A percentile compares a stretch with the other conserved stretches of the same genome.
These are phyloP conservation scores for Cadophora gregata DNA, from an alignment of 2,329 filamentous ascomycete species.

Conservation along the genomic window DNA sequence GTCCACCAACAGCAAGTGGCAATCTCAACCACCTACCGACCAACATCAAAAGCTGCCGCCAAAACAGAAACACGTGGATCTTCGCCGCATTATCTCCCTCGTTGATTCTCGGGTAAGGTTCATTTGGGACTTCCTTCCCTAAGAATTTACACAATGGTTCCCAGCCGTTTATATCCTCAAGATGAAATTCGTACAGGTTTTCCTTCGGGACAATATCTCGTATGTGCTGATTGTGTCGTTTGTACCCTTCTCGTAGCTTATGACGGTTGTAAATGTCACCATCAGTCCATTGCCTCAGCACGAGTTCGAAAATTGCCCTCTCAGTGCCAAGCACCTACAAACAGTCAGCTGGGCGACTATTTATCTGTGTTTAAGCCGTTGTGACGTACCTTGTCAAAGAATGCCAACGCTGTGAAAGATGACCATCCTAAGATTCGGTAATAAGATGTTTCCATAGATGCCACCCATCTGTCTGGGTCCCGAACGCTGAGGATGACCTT, in stretches of 20 bases:
- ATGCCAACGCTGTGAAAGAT: neutral
- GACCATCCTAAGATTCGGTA: conserved; percentile 2
- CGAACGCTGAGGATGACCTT: conserved; percentile 8
- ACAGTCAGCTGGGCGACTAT: neutral
- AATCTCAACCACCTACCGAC: neutral
- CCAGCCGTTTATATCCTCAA: neutral
- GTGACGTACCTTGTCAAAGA: neutral
- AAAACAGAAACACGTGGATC: conserved; percentile 1
- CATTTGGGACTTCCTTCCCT: conserved; percentile 8
- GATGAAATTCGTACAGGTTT: conserved; percentile 7
- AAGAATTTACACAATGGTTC: conserved; percentile 9
- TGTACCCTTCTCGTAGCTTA: conserved; percentile 11
- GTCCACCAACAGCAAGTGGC: neutral
- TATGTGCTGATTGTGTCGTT: conserved; percentile 3
- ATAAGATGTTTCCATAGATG: conserved; percentile 19
- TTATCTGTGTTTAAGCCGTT: neutral
- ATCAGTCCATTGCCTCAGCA: conserved; percentile 3
- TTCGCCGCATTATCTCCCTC: conserved; percentile 14
- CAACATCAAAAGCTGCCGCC: neutral
- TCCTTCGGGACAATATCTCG: neutral
- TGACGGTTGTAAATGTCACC: conserved; percentile 3
- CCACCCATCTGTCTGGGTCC: conserved; percentile 15
- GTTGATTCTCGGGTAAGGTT: conserved; percentile 16
- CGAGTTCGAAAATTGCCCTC: neutral
- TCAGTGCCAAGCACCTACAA: neutral